Base-by-base conservation (phyloP, 2,329 filamentous ascomycete species). In the Beauveria bassiana region DNA sequence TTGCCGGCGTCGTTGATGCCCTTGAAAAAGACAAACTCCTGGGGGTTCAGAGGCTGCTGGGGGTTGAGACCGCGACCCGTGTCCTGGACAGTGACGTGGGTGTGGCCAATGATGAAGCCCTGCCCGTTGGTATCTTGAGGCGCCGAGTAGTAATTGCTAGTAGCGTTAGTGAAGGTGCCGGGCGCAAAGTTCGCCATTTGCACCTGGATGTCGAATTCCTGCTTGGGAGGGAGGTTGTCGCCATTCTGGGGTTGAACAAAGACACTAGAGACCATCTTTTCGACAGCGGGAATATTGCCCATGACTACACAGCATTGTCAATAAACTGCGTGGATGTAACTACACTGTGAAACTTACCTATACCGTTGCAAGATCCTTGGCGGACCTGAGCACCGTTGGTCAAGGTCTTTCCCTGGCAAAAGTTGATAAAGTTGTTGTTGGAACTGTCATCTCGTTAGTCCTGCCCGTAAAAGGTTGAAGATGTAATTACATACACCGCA, bases 1-100 rank as follows among this genome's bases (percentile, higher is more conserved):
- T 87, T 79, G 40, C 83, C 84, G 18, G 73, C 78, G 63, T 86
- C 83, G 72, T 87, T 86, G 74, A 87, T 84, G 64, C 85, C 85
- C 78, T 87, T 86, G 81, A 87, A 87, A 72, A 86, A 86, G 68
- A 75, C 81, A 66, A 83, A 86, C 68, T 78, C 71, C 24, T 69
- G 72, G 38, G 84, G 77, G 64, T 86, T 79, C 6, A 83, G 77
- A 31, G 84, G 78, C n/a, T 71, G 66, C 9, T 68, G 74, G 10
- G 84, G 83, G 69, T 79, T 82, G 66, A 81, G 67, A 24, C 70
- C 73, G 69, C 72, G 72, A 56, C 83, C 84, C 53, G 82, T 74
- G 64, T 82, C 76, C 71, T 87, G 84, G 50, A 86, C 74, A 26
- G 80, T 83, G 61, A 86, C 74, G 71, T 86, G 84, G 3, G 81